Evolutionary conservation across 2,329 filamentous ascomycete species (phyloP).

Genomic region (Colletotrichum somersetense): DNA sequence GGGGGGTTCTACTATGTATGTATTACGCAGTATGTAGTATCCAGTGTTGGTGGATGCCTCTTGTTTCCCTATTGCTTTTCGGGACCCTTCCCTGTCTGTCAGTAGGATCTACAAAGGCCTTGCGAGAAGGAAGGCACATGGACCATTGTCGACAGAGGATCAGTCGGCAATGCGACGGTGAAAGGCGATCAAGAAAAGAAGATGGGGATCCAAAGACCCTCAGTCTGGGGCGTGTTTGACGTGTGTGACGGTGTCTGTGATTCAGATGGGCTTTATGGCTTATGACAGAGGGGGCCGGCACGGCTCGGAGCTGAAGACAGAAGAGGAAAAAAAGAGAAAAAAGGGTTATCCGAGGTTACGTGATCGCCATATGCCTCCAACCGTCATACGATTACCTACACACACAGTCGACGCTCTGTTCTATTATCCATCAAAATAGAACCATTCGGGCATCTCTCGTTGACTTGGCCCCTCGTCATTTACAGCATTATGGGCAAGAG

Average conservation of each 20-base stretch:
- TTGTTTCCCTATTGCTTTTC: not conserved
- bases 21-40: not conserved
- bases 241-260: slow-evolving; percentile 20
- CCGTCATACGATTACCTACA: not conserved
- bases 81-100: slow-evolving; percentile 1
- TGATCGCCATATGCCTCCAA: not conserved
- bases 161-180: not conserved
- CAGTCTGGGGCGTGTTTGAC: slow-evolving; percentile 10
- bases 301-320: not conserved
- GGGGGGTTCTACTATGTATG: no score
- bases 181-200: not conserved
- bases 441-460: not conserved
- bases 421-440: not conserved
- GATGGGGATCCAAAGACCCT: not conserved
- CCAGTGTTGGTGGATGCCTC: not conserved
- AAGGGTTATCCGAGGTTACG: not conserved
- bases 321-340: not conserved
- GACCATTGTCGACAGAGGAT: slow-evolving; percentile 2
- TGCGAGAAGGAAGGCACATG: not conserved
- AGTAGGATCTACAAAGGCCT: slow-evolving; percentile 3
- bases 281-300: not conserved
- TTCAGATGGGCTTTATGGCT: slow-evolving; percentile 2
- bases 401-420: not conserved
- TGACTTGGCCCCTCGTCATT: not conserved
- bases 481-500: not conserved